These are phyloP conservation scores for Colletotrichum sp. DNA, from an alignment of 2,329 filamentous ascomycete genomes.

Conservation along the genomic window DNA sequence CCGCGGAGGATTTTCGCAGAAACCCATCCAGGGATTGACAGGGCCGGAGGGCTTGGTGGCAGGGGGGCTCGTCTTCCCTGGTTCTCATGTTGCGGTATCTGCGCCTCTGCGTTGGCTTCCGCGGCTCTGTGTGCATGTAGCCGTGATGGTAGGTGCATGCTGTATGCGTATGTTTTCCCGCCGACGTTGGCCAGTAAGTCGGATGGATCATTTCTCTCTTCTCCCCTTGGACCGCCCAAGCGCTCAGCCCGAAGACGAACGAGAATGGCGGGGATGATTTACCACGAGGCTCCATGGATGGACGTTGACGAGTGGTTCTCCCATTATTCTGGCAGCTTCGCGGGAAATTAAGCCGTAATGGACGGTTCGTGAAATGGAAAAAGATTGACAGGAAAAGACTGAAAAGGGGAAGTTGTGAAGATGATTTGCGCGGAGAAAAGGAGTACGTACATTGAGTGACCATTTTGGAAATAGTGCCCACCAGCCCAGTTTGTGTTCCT, in stretches of 20 bases:
- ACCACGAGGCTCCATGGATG: neutral
- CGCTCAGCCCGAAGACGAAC: neutral
- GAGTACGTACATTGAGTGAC: neutral
- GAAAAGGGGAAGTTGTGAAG: conserved; percentile 12
- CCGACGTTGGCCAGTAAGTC: neutral
- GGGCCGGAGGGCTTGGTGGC: neutral
- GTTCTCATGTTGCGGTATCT: neutral
- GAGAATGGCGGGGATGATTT: neutral
- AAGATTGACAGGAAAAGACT: neutral
- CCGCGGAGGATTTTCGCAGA: conserved; percentile 11
- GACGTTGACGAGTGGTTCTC: conserved; percentile 1
- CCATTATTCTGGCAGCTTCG: neutral
- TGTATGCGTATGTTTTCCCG: neutral
- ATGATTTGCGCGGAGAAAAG: neutral
- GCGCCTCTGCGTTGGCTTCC: neutral
- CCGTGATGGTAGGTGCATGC: neutral
- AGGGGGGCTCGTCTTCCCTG: neutral
- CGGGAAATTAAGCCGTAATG: conserved; percentile 15
- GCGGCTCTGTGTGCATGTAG: neutral
- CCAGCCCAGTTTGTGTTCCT: conserved; percentile 8
- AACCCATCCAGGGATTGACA: neutral
- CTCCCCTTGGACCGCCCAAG: neutral
- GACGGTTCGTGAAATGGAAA: conserved; percentile 2
- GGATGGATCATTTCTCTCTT: neutral
- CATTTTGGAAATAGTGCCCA: conserved; percentile 7